phyloP scores from a whole-genome alignment of 176 grass and related monocot genomes.

The Cenchrus purpureus region DNA sequence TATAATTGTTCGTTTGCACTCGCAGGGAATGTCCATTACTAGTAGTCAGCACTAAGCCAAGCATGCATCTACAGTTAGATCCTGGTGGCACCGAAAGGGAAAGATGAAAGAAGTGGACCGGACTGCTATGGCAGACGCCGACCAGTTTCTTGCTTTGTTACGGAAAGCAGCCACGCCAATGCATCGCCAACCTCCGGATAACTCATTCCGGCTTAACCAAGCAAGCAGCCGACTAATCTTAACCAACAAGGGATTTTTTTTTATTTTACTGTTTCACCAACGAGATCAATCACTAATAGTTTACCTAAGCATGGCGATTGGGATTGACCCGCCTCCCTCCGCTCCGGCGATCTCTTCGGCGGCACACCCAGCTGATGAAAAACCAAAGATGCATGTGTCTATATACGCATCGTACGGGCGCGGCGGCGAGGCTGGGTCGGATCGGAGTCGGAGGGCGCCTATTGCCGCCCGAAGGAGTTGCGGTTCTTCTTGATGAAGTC shows the following conservation, averaged over 20 bases:
- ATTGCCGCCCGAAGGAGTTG: conserved; percentile 55
- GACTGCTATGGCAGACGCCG: conserved; percentile 39
- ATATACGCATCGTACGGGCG: conserved; percentile 24
- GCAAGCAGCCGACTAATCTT: conserved; percentile 12
- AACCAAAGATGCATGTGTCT: conserved; percentile 32
- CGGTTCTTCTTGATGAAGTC: conserved; percentile 90
- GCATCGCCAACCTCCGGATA: conserved; percentile 24
- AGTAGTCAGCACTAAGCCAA: background rate
- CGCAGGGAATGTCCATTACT: conserved; percentile 1
- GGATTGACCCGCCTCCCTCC: conserved; percentile 29
- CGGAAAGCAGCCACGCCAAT: conserved; percentile 27
- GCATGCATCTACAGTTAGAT: conserved; percentile 40
- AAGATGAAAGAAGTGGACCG: conserved; percentile 50
- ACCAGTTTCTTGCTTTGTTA: conserved; percentile 32
- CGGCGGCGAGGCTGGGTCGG: background rate
- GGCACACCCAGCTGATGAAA: conserved; percentile 22
- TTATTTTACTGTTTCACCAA: background rate
- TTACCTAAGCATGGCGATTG: conserved; percentile 42
- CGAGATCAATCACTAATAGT: background rate
- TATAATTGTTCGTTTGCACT: background rate
- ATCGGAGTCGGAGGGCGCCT: background rate
- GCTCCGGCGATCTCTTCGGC: conserved; percentile 48
- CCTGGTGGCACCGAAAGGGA: conserved; percentile 57
- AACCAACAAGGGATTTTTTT: background rate
- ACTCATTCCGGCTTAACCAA: conserved; percentile 15